A percentile compares a stretch with the other conserved stretches of the same genome.
Conservation (phyloP, 176 grass and related monocot genomes). For the Cenchrus purpureus region DNA sequence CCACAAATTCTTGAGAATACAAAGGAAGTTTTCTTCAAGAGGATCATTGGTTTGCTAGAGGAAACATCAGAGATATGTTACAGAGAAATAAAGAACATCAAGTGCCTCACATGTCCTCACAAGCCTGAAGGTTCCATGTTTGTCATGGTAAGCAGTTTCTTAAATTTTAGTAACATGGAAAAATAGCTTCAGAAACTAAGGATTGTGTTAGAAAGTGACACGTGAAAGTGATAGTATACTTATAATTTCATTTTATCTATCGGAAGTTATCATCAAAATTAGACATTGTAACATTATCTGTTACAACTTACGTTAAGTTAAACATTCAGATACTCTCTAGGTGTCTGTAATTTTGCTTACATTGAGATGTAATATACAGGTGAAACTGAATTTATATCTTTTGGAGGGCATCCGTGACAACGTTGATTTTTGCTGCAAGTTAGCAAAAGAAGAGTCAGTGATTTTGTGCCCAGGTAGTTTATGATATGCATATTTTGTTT, state of each 20-base stretch:
- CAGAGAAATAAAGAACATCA: slow-evolving; percentile 59
- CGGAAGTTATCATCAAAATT: not conserved
- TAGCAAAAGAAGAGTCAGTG: slow-evolving; percentile 86
- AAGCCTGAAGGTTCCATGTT: slow-evolving; percentile 76
- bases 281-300: not conserved
- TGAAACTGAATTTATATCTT: slow-evolving; percentile 63
- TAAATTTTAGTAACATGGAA: not conserved
- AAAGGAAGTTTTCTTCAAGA: slow-evolving; percentile 61
- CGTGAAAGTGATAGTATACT: not conserved
- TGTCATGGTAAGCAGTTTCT: slow-evolving; percentile 60
- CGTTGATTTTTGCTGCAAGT: slow-evolving; percentile 78
- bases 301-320: not conserved
- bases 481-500: not conserved
- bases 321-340: not conserved
- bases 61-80: slow-evolving; percentile 51
- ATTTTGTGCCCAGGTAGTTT: slow-evolving; percentile 70
- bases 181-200: not conserved
- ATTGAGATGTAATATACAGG: slow-evolving; percentile 47
- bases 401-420: slow-evolving; percentile 74
- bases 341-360: not conserved
- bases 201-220: not conserved
- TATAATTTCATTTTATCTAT: not conserved
- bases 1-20: slow-evolving; percentile 55
- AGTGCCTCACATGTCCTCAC: slow-evolving; percentile 54
- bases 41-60: slow-evolving; percentile 23